Evolutionary conservation across 306 rosid genomes (phyloP).

Genomic region (Sindora glabra): DNA sequence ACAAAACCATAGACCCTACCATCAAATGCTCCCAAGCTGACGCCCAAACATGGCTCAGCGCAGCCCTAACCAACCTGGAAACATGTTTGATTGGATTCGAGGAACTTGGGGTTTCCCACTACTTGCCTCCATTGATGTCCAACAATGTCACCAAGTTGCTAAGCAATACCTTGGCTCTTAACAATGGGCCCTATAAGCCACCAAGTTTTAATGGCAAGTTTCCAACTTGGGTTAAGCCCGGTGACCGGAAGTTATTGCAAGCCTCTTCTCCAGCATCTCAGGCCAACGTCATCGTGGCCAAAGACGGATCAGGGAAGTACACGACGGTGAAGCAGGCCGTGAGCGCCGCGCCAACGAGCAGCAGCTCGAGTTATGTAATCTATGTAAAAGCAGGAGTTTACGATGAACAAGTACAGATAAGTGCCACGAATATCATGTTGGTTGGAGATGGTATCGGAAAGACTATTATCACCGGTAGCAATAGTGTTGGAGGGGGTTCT

Average conservation of each 20-base stretch:
- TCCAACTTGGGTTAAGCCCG: conserved; percentile 42
- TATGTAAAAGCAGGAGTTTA: conserved; percentile 52
- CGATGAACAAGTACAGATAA: conserved; percentile 39
- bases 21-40: conserved; percentile 22
- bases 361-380: conserved; percentile 40
- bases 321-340: conserved; percentile 37
- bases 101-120: conserved; percentile 32
- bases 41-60: conserved; percentile 42
- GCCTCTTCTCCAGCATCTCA: conserved; percentile 20
- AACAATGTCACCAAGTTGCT: conserved; percentile 44
- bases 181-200: conserved; percentile 10
- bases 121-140: conserved; percentile 17
- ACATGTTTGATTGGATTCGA: conserved; percentile 34
- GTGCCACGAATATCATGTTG: conserved; percentile 33
- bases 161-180: conserved; percentile 39
- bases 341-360: conserved; percentile 5
- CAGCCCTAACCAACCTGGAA: conserved; percentile 39
- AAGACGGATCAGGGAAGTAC: conserved; percentile 45
- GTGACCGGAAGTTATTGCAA: conserved; percentile 45
- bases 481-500: conserved; percentile 51
- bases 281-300: conserved; percentile 47
- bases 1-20: conserved; percentile 10
- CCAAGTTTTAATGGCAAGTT: conserved; percentile 18
- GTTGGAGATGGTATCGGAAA: conserved; percentile 50
- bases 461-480: conserved; percentile 50